Evolutionary conservation across 768 basidiomycete species (phyloP).

Genomic region (Pisolithus albus): DNA sequence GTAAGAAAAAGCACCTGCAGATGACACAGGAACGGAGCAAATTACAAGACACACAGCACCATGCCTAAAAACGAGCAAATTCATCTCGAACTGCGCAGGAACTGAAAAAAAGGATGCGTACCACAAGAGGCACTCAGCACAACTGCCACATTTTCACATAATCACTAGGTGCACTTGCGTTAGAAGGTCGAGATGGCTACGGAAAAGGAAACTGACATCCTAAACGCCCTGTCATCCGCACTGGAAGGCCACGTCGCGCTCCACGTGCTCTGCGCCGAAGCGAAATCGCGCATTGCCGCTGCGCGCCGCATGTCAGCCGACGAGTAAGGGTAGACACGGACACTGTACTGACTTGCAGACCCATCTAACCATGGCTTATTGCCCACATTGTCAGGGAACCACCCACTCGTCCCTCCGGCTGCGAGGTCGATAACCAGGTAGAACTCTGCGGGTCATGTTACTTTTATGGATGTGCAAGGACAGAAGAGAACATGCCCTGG

Average conservation of each 20-base stretch:
- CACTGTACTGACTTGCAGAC: slow-evolving; percentile 36
- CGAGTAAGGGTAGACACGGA: slow-evolving; percentile 10
- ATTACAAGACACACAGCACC: neutral
- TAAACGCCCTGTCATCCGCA: slow-evolving; percentile 57
- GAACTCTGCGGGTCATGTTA: slow-evolving; percentile 45
- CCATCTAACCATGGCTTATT: slow-evolving; percentile 55
- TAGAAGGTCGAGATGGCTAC: neutral
- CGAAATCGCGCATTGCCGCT: slow-evolving; percentile 70
- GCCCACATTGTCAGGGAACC: slow-evolving; percentile 44
- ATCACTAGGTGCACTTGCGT: slow-evolving; percentile 14
- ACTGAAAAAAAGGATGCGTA: slow-evolving; percentile 11
- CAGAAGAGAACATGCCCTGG: slow-evolving; percentile 34
- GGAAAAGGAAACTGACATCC: slow-evolving; percentile 40
- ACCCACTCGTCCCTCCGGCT: slow-evolving; percentile 72
- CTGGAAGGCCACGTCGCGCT: slow-evolving; percentile 66
- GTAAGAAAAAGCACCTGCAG: too few relatives aligned
- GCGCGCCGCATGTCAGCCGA: slow-evolving; percentile 1
- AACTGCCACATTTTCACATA: slow-evolving; percentile 31
- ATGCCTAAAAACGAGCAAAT: neutral
- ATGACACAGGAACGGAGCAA: too few relatives aligned
- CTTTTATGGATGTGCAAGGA: neutral
- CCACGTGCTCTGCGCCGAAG: slow-evolving; percentile 57
- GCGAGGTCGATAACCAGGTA: slow-evolving; percentile 78
- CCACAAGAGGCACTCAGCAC: slow-evolving; percentile 8
- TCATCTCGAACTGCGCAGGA: neutral